phyloP scores from a whole-genome alignment of 1,284 basidiomycete species.

The Trichosporon ovoides region DNA sequence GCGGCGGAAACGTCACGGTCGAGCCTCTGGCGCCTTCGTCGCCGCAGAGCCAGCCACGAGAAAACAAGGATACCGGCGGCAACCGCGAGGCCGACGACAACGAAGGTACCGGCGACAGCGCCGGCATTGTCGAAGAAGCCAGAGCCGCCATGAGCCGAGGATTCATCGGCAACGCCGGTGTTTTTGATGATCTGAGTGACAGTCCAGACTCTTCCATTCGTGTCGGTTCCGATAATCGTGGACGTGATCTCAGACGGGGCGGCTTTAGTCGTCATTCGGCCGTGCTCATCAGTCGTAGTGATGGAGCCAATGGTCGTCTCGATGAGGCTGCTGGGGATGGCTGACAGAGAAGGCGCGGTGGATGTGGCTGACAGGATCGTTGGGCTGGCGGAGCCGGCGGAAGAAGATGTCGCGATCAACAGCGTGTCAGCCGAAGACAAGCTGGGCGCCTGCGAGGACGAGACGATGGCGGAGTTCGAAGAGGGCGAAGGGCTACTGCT shows the following conservation, averaged over 20 bases:
- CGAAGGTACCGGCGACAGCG: conserved; percentile 49
- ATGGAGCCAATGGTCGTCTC: neutral
- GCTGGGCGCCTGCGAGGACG: neutral
- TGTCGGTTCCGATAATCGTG: conserved; percentile 20
- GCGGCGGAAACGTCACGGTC: conserved; percentile 50
- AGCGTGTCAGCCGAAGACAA: neutral
- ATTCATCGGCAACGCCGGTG: conserved; percentile 23
- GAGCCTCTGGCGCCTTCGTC: conserved; percentile 44
- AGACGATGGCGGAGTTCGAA: neutral
- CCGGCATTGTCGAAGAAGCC: conserved; percentile 49
- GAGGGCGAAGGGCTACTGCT: neutral
- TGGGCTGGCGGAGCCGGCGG: neutral
- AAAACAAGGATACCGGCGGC: conserved; percentile 44
- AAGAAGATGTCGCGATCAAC: neutral
- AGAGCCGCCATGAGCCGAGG: conserved; percentile 17
- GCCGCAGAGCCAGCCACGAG: conserved; percentile 43
- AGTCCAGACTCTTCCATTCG: conserved; percentile 30
- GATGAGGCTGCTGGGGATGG: neutral
- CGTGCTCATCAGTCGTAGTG: neutral
- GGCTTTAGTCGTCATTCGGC: neutral
- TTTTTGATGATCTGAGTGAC: conserved; percentile 41
- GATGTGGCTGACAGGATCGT: neutral
- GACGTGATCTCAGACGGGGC: neutral
- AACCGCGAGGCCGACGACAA: conserved; percentile 46
- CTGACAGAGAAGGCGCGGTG: neutral